A percentile compares a stretch with the other conserved stretches of the same genome.
Conservation (phyloP, 257 asterid species). For the Forsythia suspensa region DNA sequence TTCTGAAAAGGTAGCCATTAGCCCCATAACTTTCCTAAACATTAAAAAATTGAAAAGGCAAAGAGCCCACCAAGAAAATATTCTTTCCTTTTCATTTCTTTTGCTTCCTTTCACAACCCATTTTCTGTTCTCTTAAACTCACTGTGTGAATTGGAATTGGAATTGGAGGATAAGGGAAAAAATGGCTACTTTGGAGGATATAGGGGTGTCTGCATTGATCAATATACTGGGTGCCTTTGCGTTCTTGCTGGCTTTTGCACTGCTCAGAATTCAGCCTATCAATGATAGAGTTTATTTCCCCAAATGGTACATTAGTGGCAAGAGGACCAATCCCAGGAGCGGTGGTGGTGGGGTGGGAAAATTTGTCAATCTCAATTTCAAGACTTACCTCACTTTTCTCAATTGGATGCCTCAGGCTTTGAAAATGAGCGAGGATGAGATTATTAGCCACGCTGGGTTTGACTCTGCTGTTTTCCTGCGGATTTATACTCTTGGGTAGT, state of each 20-base stretch:
- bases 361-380: slow-evolving; percentile 70
- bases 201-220: slow-evolving; percentile 85
- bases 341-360: slow-evolving; percentile 69
- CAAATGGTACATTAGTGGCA: slow-evolving; percentile 87
- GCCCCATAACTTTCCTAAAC: slow-evolving; percentile 9
- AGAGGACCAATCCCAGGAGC: slow-evolving; percentile 63
- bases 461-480: slow-evolving; percentile 98
- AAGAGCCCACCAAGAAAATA: slow-evolving; percentile 21
- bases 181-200: slow-evolving; percentile 90
- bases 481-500: slow-evolving; percentile 90
- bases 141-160: neutral
- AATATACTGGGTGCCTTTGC: slow-evolving; percentile 72
- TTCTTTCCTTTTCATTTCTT: slow-evolving; percentile 27
- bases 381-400: slow-evolving; percentile 82
- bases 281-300: slow-evolving; percentile 95
- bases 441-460: slow-evolving; percentile 88
- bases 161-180: slow-evolving; percentile 15
- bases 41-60: slow-evolving; percentile 19
- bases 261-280: slow-evolving; percentile 90
- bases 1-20: slow-evolving; percentile 13
- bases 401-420: slow-evolving; percentile 99
- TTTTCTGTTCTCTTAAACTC: neutral
- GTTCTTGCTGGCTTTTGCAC: slow-evolving; percentile 87
- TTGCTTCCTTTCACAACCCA: slow-evolving; percentile 30
- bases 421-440: slow-evolving; percentile 82